These are phyloP conservation scores for Hypoxylon sp. DNA, from an alignment of 2,329 filamentous ascomycete species.

Conservation along the genomic window DNA sequence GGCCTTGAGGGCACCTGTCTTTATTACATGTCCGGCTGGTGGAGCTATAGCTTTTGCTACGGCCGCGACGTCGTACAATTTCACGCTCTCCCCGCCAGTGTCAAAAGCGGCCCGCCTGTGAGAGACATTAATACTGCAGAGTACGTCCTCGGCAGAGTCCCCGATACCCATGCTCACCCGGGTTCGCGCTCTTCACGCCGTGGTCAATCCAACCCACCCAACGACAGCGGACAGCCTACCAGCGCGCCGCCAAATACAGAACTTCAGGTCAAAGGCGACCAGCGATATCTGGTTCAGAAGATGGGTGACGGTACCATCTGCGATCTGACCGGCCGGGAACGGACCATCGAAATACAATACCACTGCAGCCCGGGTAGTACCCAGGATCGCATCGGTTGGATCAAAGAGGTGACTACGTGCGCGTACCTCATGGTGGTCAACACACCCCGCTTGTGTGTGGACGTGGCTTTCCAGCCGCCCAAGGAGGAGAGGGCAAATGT, in stretches of 20 bases:
- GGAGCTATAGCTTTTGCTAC: slow-evolving; percentile 97
- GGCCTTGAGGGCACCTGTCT: slow-evolving; percentile 85
- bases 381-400: slow-evolving; percentile 86
- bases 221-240: slow-evolving; percentile 41
- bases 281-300: slow-evolving; percentile 87
- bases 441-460: slow-evolving; percentile 88
- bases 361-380: slow-evolving; percentile 83
- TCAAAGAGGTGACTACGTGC: slow-evolving; percentile 93
- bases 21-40: slow-evolving; percentile 89
- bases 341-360: slow-evolving; percentile 87
- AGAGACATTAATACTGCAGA: slow-evolving; percentile 83
- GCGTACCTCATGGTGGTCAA: slow-evolving; percentile 94
- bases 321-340: slow-evolving; percentile 85
- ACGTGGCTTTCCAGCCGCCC: slow-evolving; percentile 87
- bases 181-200: slow-evolving; percentile 49
- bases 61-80: slow-evolving; percentile 90
- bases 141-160: slow-evolving; percentile 80
- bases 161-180: slow-evolving; percentile 48
- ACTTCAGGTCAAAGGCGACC: slow-evolving; percentile 85
- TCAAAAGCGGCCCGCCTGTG: slow-evolving; percentile 79
- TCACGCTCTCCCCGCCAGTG: slow-evolving; percentile 80
- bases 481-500: slow-evolving; percentile 81
- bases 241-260: slow-evolving; percentile 68
- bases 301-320: slow-evolving; percentile 85
- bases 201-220: slow-evolving; percentile 40